Evolutionary conservation across 148 eudicot species (phyloP).

Genomic region (Vaccinium vitisidaea): DNA sequence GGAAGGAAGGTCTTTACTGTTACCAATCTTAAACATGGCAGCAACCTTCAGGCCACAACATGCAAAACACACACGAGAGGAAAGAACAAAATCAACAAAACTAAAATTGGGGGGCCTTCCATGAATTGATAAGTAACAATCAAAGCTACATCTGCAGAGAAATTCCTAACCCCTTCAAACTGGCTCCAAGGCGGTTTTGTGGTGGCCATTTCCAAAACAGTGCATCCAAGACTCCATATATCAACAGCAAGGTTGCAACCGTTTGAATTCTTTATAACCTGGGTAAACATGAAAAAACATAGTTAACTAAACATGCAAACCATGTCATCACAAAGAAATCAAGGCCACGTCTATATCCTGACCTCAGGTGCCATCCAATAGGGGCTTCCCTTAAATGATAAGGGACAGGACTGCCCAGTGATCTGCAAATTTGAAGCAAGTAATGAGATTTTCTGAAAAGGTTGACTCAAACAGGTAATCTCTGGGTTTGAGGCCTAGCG

Average conservation of each 20-base stretch:
- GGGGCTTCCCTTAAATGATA: slow-evolving; percentile 94
- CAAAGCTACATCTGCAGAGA: background rate
- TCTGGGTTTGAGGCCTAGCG: background rate
- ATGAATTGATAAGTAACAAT: background rate
- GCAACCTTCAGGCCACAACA: slow-evolving; percentile 58
- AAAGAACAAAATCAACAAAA: background rate
- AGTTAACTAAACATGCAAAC: slow-evolving; percentile 2
- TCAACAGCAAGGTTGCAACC: slow-evolving; percentile 85
- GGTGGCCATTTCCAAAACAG: slow-evolving; percentile 92
- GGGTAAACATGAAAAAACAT: slow-evolving; percentile 14
- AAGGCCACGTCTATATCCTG: slow-evolving; percentile 16
- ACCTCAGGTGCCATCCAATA: slow-evolving; percentile 99
- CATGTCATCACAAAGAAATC: slow-evolving; percentile 8
- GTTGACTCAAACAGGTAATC: background rate
- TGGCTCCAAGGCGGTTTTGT: slow-evolving; percentile 98
- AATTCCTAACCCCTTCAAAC: slow-evolving; percentile 84
- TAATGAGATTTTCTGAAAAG: background rate
- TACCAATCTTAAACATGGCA: slow-evolving; percentile 93
- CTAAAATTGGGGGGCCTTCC: background rate
- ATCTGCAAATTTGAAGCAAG: slow-evolving; percentile 49
- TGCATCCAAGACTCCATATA: slow-evolving; percentile 97
- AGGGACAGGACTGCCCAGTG: slow-evolving; percentile 84
- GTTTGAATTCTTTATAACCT: slow-evolving; percentile 78
- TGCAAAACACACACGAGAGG: slow-evolving; percentile 11
- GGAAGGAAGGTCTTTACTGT: slow-evolving; percentile 87